Percentiles rank a stretch among this genome's conserved stretches.
Conservation (phyloP, 108 stramenopile genomes). For the Cyclotella choctawhatcheeana region DNA sequence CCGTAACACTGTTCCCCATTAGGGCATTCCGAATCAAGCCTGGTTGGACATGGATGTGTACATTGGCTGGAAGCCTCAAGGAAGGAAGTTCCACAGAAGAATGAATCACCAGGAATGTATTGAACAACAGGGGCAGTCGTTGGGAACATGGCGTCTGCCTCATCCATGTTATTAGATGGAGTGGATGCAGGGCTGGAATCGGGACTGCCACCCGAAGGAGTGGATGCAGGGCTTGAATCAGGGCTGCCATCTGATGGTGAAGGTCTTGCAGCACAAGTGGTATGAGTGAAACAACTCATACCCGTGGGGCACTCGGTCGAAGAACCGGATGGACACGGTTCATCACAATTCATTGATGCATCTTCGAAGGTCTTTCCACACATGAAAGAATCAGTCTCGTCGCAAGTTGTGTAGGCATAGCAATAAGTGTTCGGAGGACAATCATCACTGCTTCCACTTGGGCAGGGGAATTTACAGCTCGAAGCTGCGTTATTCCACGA, state of each 20-base stretch:
- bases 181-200: constrained; percentile 3
- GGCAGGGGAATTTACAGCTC: constrained; percentile 49
- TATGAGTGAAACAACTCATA: constrained; percentile 82
- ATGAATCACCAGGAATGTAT: constrained; percentile 54
- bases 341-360: constrained; percentile 63
- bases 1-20: constrained; percentile 47
- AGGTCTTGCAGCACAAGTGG: constrained; percentile 59
- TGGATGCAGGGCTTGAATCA: constrained; percentile 1
- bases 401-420: constrained; percentile 53
- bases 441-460: constrained; percentile 41
- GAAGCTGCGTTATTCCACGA: constrained; percentile 55
- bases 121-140: constrained; percentile 20
- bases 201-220: constrained; percentile 1
- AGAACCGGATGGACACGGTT: constrained; percentile 74
- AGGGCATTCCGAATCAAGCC: constrained; percentile 48
- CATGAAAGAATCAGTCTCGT: constrained; percentile 54
- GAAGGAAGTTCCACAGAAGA: constrained; percentile 50
- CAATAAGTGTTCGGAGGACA: constrained; percentile 48
- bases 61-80: constrained; percentile 47
- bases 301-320: constrained; percentile 71
- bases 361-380: constrained; percentile 85
- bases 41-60: constrained; percentile 44
- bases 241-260: constrained; percentile 8
- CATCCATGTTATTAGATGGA: constrained; percentile 12
- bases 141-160: neutral